phyloP scores from a whole-genome alignment of 257 asterid species.

The Eucommia ulmoides region DNA sequence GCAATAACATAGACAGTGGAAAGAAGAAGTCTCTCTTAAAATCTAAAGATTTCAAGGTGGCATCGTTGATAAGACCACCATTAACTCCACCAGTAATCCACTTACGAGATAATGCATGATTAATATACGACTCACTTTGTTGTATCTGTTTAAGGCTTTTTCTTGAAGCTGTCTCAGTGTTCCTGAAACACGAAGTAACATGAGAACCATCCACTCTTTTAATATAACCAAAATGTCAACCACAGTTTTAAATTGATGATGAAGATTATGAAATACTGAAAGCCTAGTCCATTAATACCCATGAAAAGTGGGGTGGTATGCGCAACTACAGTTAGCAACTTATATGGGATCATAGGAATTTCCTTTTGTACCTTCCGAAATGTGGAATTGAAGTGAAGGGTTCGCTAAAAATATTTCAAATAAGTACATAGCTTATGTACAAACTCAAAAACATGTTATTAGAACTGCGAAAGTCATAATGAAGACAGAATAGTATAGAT shows the following conservation, averaged over 20 bases:
- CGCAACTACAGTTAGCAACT: too few species aligned
- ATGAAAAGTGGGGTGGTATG: too few species aligned
- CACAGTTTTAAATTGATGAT: background rate
- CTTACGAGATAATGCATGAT: constrained; percentile 52
- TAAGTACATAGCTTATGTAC: too few species aligned
- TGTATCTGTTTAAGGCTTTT: constrained; percentile 35
- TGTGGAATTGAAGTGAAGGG: too few species aligned
- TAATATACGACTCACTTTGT: constrained; percentile 35
- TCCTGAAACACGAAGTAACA: constrained; percentile 30
- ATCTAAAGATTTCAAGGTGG: constrained; percentile 55
- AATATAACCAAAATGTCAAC: background rate
- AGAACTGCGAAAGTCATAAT: too few species aligned
- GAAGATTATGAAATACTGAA: background rate
- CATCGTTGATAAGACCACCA: constrained; percentile 77
- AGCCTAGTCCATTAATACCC: too few species aligned
- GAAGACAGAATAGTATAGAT: too few species aligned
- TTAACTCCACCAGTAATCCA: constrained; percentile 67
- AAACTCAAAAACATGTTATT: too few species aligned
- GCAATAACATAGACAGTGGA: constrained; percentile 73
- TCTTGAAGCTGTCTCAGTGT: constrained; percentile 22
- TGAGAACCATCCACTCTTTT: background rate
- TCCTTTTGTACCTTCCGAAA: too few species aligned
- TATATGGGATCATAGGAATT: too few species aligned
- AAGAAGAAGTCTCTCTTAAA: constrained; percentile 55
- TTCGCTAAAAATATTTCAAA: too few species aligned